These are phyloP conservation scores for Hanseniaspora guilliermondii DNA, from an alignment of 805 yeast genomes.

Conservation along the genomic window DNA sequence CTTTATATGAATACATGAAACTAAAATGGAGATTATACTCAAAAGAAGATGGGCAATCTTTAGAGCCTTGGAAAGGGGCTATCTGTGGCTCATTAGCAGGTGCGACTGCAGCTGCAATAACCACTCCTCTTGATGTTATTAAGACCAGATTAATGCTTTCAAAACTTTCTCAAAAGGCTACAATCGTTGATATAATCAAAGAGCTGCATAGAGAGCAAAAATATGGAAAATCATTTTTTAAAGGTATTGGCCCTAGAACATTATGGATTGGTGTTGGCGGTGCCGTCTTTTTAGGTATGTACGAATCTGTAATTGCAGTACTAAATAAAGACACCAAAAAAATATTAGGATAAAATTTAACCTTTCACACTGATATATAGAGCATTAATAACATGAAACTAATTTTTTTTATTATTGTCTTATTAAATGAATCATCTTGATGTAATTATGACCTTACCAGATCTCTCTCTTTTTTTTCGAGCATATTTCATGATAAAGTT, in stretches of 20 bases:
- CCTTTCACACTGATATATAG: too few relatives aligned
- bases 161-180: conserved; percentile 29
- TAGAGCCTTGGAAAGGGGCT: conserved; percentile 66
- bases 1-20: conserved; percentile 78
- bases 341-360: not conserved
- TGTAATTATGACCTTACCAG: conserved; percentile 28
- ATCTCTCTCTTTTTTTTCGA: conserved; percentile 37
- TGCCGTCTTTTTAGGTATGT: conserved; percentile 88
- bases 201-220: conserved; percentile 65
- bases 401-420: too few relatives aligned
- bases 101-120: conserved; percentile 66
- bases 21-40: conserved; percentile 34
- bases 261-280: conserved; percentile 98
- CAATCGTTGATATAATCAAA: conserved; percentile 37
- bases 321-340: conserved; percentile 12
- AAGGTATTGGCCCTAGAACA: conserved; percentile 90
- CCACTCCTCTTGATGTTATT: conserved; percentile 69
- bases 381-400: too few relatives aligned
- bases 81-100: conserved; percentile 74
- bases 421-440: not conserved
- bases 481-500: conserved; percentile 53
- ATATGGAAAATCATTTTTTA: conserved; percentile 44
- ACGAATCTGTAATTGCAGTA: conserved; percentile 53
- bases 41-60: conserved; percentile 30
- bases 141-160: conserved; percentile 79